Percentiles rank a stretch among this genome's conserved stretches.
These are phyloP conservation scores for Coelastrella sp. DNA, from an alignment of 139 green algal species.

Conservation along the genomic window DNA sequence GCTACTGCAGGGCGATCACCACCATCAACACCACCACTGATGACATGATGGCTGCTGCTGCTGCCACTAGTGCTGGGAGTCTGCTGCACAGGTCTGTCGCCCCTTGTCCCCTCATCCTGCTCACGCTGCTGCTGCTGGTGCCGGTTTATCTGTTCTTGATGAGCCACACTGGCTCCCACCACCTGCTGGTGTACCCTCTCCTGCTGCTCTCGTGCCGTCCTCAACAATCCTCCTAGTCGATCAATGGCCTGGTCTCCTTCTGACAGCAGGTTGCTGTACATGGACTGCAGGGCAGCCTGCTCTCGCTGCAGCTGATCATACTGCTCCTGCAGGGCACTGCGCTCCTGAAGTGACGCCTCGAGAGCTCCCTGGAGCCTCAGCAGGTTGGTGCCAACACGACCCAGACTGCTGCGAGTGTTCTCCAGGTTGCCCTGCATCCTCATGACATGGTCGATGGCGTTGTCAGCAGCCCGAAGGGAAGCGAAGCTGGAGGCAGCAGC, in stretches of 20 bases:
- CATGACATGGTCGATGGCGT: constrained; percentile 8
- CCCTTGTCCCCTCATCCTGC: neutral
- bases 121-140: constrained; percentile 42
- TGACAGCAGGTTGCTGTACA: constrained; percentile 21
- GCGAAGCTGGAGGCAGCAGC: neutral
- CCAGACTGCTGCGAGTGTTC: neutral
- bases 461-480: neutral
- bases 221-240: constrained; percentile 9
- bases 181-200: neutral
- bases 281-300: neutral
- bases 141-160: neutral
- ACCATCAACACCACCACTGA: neutral
- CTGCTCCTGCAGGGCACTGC: neutral
- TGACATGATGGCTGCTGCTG: constrained; percentile 9
- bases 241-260: constrained; percentile 2
- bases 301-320: constrained; percentile 11
- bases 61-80: neutral
- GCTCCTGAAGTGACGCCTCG: neutral
- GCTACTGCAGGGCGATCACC: neutral
- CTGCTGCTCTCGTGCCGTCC: no score
- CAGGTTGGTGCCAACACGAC: neutral
- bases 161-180: no score
- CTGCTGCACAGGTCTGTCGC: neutral
- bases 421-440: constrained; percentile 14
- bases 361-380: neutral